These are phyloP conservation scores for Sideroxylon spinosum DNA, from an alignment of 179 eudicot genomes.

Conservation along the genomic window DNA sequence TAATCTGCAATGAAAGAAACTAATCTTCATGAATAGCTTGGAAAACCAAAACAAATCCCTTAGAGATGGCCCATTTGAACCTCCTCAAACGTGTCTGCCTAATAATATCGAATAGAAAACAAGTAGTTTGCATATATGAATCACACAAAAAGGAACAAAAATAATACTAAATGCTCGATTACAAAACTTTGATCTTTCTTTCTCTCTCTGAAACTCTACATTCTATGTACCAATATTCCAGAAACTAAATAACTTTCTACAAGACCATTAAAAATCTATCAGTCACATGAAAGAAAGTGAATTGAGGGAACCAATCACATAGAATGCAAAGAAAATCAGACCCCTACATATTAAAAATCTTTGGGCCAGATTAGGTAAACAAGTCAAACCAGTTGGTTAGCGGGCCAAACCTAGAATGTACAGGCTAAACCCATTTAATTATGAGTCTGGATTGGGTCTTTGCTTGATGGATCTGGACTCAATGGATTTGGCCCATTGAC, in stretches of 20 bases:
- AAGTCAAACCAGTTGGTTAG: no score
- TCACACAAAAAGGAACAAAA: not conserved
- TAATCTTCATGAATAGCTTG: conserved; percentile 10
- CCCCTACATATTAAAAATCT: no score
- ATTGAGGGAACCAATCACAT: conserved; percentile 10
- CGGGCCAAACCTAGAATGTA: no score
- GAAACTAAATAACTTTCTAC: not conserved
- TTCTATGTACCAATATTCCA: not conserved
- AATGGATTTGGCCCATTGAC: no score
- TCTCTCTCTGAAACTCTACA: not conserved
- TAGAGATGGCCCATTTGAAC: not conserved
- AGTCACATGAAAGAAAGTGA: conserved; percentile 1
- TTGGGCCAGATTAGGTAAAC: no score
- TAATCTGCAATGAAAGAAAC: not conserved
- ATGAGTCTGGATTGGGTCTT: no score
- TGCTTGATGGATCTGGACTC: no score
- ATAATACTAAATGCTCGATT: not conserved
- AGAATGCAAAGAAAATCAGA: not conserved
- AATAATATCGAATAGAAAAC: not conserved
- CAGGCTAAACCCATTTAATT: no score
- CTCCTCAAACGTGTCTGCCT: conserved; percentile 15
- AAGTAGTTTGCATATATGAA: not conserved
- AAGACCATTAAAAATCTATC: conserved; percentile 13
- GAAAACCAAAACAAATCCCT: not conserved
- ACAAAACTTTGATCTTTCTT: conserved; percentile 8